phyloP scores from a whole-genome alignment of 106 monocot genomes.

The Agapanthus africanus region DNA sequence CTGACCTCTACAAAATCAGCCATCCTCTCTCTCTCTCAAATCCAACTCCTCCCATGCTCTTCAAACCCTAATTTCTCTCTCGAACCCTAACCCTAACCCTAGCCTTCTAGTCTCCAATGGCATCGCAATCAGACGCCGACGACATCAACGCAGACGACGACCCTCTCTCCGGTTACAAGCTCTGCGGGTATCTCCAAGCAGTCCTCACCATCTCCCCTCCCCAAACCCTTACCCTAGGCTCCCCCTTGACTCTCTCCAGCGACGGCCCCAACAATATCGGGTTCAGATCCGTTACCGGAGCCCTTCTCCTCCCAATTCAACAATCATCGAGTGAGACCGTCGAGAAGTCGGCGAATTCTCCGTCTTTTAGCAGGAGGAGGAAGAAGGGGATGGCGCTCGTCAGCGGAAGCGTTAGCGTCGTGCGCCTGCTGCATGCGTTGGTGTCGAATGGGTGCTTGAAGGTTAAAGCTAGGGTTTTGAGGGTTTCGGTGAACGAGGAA shows the following conservation, averaged over 20 bases:
- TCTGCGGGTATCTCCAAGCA: constrained; percentile 58
- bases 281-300: constrained; percentile 31
- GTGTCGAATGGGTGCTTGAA: constrained; percentile 24
- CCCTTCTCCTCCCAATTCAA: constrained; percentile 19
- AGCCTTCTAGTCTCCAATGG: too few relatives aligned
- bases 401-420: constrained; percentile 44
- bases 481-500: constrained; percentile 25
- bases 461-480: constrained; percentile 43
- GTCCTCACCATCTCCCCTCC: constrained; percentile 25
- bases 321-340: not conserved
- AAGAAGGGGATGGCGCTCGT: constrained; percentile 20
- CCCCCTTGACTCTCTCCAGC: constrained; percentile 25
- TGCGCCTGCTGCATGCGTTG: constrained; percentile 54
- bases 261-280: constrained; percentile 21
- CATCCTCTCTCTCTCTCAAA: too few relatives aligned
- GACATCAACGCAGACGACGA: constrained; percentile 14
- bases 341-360: not conserved
- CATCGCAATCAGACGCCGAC: too few relatives aligned
- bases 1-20: too few relatives aligned
- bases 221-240: not conserved
- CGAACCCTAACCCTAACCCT: too few relatives aligned
- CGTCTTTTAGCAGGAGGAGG: constrained; percentile 21
- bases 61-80: too few relatives aligned
- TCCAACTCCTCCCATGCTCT: too few relatives aligned
- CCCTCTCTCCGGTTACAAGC: constrained; percentile 31